These are phyloP conservation scores for Bipolaris sorokiniana DNA, from an alignment of 2,329 filamentous ascomycete genomes.

Conservation along the genomic window DNA sequence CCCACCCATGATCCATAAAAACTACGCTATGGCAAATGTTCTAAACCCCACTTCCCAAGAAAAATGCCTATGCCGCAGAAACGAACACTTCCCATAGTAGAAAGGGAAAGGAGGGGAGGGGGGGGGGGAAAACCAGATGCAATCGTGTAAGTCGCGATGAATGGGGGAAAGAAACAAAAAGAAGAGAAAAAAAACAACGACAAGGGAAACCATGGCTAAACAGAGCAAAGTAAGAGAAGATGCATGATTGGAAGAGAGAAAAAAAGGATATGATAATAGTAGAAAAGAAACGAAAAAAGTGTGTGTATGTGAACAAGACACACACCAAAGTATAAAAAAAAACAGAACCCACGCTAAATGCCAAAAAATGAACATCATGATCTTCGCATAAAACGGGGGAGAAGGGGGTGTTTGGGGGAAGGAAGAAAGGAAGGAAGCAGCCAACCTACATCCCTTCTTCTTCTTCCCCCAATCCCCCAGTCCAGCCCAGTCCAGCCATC, in stretches of 20 bases:
- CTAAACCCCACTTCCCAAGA: too few relatives aligned
- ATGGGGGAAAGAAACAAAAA: conserved; percentile 21
- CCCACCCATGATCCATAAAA: too few relatives aligned
- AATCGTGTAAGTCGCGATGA: neutral
- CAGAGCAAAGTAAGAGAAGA: too few relatives aligned
- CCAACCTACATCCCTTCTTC: neutral
- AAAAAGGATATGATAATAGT: conserved; percentile 12
- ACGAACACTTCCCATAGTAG: too few relatives aligned
- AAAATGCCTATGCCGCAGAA: too few relatives aligned
- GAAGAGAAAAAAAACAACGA: too few relatives aligned
- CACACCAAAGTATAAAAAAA: conserved; percentile 23
- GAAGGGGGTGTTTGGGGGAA: neutral
- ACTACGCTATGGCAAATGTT: too few relatives aligned
- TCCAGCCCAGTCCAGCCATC: too few relatives aligned
- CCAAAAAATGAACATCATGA: conserved; percentile 43
- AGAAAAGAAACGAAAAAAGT: conserved; percentile 30
- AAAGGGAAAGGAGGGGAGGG: too few relatives aligned
- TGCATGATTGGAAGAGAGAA: conserved; percentile 11
- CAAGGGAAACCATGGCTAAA: too few relatives aligned
- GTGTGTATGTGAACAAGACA: conserved; percentile 23
- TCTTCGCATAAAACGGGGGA: conserved; percentile 27
- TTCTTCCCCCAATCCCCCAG: conserved; percentile 7
- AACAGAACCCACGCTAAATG: conserved; percentile 49
- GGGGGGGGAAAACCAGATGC: too few relatives aligned
- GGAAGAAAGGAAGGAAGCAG: neutral